These are phyloP conservation scores for Fraxinus greggii DNA, from an alignment of 305 asterid genomes.

Conservation along the genomic window DNA sequence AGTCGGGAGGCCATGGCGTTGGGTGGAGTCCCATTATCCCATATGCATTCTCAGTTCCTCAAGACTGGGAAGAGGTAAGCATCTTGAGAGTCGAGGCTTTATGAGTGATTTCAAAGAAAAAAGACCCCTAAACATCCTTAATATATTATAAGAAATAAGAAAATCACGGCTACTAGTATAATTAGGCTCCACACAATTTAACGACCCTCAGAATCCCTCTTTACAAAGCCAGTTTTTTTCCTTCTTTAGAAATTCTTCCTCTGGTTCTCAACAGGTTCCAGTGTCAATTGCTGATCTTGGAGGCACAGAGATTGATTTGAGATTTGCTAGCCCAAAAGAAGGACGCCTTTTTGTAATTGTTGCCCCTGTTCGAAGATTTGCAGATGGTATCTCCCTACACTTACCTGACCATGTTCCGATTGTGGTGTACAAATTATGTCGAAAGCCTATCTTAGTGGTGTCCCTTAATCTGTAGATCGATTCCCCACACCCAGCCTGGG, in stretches of 20 bases:
- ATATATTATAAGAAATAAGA: not conserved
- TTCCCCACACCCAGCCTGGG: not conserved
- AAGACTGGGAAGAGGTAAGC: conserved; percentile 78
- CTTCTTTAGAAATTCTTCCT: not conserved
- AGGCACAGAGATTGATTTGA: conserved; percentile 59
- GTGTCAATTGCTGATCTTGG: conserved; percentile 62
- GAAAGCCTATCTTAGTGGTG: not conserved
- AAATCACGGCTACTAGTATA: not conserved
- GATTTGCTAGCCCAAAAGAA: conserved; percentile 60
- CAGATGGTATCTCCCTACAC: conserved; percentile 45
- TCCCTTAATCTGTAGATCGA: not conserved
- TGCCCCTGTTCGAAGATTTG: conserved; percentile 85
- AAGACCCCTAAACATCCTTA: not conserved
- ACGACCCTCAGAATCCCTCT: not conserved
- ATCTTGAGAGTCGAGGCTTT: not conserved
- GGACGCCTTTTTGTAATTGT: conserved; percentile 81
- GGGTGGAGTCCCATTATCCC: conserved; percentile 98
- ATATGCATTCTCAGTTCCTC: conserved; percentile 73
- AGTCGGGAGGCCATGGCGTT: conserved; percentile 93
- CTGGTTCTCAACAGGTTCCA: conserved; percentile 40
- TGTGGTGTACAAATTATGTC: not conserved
- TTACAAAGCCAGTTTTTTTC: not conserved
- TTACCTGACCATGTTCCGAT: not conserved
- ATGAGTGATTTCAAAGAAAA: not conserved
- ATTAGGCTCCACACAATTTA: not conserved